Percentiles rank a stretch among this genome's conserved stretches.
Evolutionary conservation across 345 rosid genomes (phyloP).

Genomic region (Passiflora organensis): DNA sequence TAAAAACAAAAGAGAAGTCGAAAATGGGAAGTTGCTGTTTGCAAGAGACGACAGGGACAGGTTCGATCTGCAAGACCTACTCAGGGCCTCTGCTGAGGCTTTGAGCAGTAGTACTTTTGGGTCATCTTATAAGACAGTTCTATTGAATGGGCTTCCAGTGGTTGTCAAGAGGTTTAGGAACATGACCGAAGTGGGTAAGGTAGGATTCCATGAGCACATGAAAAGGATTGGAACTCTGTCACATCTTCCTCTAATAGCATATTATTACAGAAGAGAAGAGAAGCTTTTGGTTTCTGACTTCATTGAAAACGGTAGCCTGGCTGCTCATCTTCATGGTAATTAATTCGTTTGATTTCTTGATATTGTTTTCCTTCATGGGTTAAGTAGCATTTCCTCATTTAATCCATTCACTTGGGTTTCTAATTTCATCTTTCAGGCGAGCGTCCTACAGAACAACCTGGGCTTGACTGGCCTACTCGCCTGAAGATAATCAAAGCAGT

Average conservation of each 20-base stretch:
- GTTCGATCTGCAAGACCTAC: slow-evolving; percentile 72
- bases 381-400: too few relatives aligned
- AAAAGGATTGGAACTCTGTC: slow-evolving; percentile 55
- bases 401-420: too few relatives aligned
- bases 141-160: slow-evolving; percentile 46
- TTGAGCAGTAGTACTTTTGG: slow-evolving; percentile 75
- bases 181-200: slow-evolving; percentile 49
- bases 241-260: slow-evolving; percentile 69
- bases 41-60: slow-evolving; percentile 43
- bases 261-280: slow-evolving; percentile 67
- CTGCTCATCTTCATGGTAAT: slow-evolving; percentile 69
- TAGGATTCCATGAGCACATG: slow-evolving; percentile 69
- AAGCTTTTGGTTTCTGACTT: slow-evolving; percentile 72
- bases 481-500: slow-evolving; percentile 77
- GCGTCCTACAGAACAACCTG: slow-evolving; percentile 36
- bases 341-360: too few relatives aligned
- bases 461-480: slow-evolving; percentile 71
- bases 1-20: too few relatives aligned
- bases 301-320: slow-evolving; percentile 65
- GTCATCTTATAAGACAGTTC: slow-evolving; percentile 71
- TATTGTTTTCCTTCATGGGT: too few relatives aligned
- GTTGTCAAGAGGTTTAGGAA: slow-evolving; percentile 76
- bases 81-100: slow-evolving; percentile 72
- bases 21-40: slow-evolving; percentile 43
- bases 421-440: slow-evolving; percentile 31